Base-by-base conservation (phyloP, 2,329 filamentous ascomycete species). In the Cryphonectria nitschkei region DNA sequence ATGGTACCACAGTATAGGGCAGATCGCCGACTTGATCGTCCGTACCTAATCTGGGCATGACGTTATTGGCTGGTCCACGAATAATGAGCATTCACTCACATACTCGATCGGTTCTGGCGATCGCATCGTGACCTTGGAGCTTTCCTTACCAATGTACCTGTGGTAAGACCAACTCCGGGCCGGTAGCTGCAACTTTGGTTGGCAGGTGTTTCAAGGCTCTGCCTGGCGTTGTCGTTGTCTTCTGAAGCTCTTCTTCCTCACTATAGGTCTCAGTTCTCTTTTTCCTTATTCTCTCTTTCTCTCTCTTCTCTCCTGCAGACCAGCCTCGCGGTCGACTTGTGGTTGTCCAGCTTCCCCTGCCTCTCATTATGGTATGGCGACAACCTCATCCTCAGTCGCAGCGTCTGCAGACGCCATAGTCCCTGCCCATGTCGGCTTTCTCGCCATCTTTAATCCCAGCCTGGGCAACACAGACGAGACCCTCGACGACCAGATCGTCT, bases 391-490 rank as follows among this genome's bases (percentile, higher is more conserved):
- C 22, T 16, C 66, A 46, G 32, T 43, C 11, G 34, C 66, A 26
- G 39, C 63, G 43, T 65, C 67, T 14, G 63, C 66, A 39, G 66
- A 63, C 19, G 66, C 63, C 19, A 79, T 92, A 74, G 84, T 90
- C 46, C 95, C 96, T 60, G 95, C 95, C 50, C 93, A 93, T 78
- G 88, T 98, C 41, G 92, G 93, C 76, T 98, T 96, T 80, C 87
- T 99, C 62, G 90, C 95, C 79, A 97, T 99, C 79, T 99, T 97
- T 86, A 98, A 97, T 80, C 96, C 97, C 46, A 89, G 91, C 7
- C 87, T 97, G 61, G 91, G 92, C 76, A 78, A 77, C 60, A 86
- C 83, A 3, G 85, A 87, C 75, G 85, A 87, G 60, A 86, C 84
- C 1, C 85, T 95, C 75, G 85, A 88, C 70, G 87, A 96, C 75